Conservation (phyloP, 1,139 yeast genomes). For the Yamadazyma siamensis region DNA sequence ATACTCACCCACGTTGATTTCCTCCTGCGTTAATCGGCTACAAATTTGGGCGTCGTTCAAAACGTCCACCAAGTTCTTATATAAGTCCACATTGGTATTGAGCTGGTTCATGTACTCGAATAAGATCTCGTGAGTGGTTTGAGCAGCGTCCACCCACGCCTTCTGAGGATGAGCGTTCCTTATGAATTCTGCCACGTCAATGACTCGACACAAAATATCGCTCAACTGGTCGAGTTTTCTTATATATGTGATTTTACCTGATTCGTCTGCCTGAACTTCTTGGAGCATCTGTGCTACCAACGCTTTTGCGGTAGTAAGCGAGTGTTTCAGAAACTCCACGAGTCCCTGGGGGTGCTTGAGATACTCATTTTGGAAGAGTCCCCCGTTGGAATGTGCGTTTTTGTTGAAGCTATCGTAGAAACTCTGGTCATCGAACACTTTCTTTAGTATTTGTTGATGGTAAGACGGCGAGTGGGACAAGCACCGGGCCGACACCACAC, state of each 20-base stretch:
- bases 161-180: constrained; percentile 82
- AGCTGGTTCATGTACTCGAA: constrained; percentile 92
- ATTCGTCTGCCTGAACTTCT: constrained; percentile 35
- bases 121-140: constrained; percentile 81
- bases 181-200: constrained; percentile 90
- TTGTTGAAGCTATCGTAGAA: constrained; percentile 37
- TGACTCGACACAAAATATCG: constrained; percentile 86
- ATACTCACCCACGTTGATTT: constrained; percentile 75
- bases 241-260: constrained; percentile 54
- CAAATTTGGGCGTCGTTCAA: constrained; percentile 42
- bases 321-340: constrained; percentile 59
- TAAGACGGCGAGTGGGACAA: too few species aligned
- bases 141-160: constrained; percentile 76
- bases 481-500: too few species aligned
- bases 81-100: constrained; percentile 79
- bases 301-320: constrained; percentile 59
- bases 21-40: constrained; percentile 57
- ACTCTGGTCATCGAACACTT: constrained; percentile 46
- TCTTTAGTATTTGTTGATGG: constrained; percentile 19
- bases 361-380: constrained; percentile 72
- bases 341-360: constrained; percentile 71
- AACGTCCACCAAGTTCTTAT: constrained; percentile 54
- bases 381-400: constrained; percentile 24
- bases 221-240: constrained; percentile 77
- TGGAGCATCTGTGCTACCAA: constrained; percentile 55